A percentile compares a stretch with the other conserved stretches of the same genome.
phyloP scores from a whole-genome alignment of 1,139 yeast genomes.

The Candida albicans region DNA sequence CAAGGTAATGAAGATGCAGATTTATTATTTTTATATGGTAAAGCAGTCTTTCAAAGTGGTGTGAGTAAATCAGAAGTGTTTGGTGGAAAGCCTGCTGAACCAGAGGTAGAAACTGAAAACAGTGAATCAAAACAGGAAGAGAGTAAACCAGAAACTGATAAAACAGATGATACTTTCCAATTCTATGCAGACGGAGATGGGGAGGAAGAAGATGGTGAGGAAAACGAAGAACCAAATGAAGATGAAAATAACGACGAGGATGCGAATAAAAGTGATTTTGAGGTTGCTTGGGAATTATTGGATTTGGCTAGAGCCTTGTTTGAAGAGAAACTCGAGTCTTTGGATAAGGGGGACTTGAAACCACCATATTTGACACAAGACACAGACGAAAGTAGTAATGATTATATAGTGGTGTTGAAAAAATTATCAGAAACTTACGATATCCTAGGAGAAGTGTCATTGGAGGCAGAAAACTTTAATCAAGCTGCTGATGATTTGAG shows the following conservation, averaged over 20 bases:
- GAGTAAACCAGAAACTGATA: constrained; percentile 18
- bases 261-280: constrained; percentile 70
- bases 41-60: constrained; percentile 77
- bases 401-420: constrained; percentile 37
- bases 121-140: constrained; percentile 15
- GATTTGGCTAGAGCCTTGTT: constrained; percentile 73
- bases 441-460: constrained; percentile 82
- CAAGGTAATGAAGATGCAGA: constrained; percentile 66
- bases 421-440: constrained; percentile 77
- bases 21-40: constrained; percentile 73
- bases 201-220: constrained; percentile 28
- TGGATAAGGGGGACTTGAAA: constrained; percentile 16
- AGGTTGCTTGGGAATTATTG: constrained; percentile 82
- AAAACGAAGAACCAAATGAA: constrained; percentile 31
- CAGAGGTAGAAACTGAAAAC: constrained; percentile 4
- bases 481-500: constrained; percentile 74
- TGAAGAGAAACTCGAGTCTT: constrained; percentile 41
- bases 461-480: constrained; percentile 79
- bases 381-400: constrained; percentile 34
- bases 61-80: constrained; percentile 76
- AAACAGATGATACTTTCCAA: constrained; percentile 47
- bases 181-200: constrained; percentile 52
- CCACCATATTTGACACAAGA: constrained; percentile 35
- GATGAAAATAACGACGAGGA: constrained; percentile 34
- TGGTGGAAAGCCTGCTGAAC: constrained; percentile 51